A percentile compares a stretch with the other conserved stretches of the same genome.
These are phyloP conservation scores for Echium plantagineum DNA, from an alignment of 257 asterid genomes.

Conservation along the genomic window DNA sequence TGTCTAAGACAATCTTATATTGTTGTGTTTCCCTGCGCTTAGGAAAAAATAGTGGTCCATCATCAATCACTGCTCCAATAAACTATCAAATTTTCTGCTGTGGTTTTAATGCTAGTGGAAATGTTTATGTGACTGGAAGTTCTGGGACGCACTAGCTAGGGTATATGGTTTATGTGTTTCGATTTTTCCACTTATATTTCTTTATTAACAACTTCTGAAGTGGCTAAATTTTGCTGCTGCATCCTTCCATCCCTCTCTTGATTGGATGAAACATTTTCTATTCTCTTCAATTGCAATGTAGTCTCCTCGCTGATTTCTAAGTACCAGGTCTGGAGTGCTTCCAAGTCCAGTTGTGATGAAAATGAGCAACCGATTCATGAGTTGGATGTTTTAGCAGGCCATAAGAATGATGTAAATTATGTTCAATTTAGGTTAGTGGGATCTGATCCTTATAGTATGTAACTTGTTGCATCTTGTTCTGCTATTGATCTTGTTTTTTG, in stretches of 20 bases:
- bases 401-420: conserved; percentile 93
- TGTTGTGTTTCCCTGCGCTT: conserved; percentile 19
- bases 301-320: conserved; percentile 2
- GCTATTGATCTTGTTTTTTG: conserved; percentile 11
- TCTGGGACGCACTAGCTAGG: conserved; percentile 90
- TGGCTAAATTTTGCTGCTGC: neutral
- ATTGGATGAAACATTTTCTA: neutral
- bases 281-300: neutral
- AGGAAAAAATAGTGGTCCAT: conserved; percentile 59
- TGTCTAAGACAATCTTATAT: conserved; percentile 6
- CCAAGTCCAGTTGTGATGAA: conserved; percentile 63
- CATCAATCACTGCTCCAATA: conserved; percentile 45
- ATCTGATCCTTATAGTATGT: conserved; percentile 11
- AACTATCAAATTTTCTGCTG: conserved; percentile 84
- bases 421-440: conserved; percentile 89
- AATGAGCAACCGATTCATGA: conserved; percentile 88
- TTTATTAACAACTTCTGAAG: neutral
- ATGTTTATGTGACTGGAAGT: conserved; percentile 92
- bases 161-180: conserved; percentile 19
- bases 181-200: neutral
- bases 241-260: no score
- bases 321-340: conserved; percentile 95
- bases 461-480: conserved; percentile 9
- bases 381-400: conserved; percentile 86
- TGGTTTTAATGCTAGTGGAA: conserved; percentile 90